Evolutionary conservation across 2,329 filamentous ascomycete species (phyloP), one percentile per base, ranked within the genome.

Genomic region (Pseudocercospora eumusae): DNA sequence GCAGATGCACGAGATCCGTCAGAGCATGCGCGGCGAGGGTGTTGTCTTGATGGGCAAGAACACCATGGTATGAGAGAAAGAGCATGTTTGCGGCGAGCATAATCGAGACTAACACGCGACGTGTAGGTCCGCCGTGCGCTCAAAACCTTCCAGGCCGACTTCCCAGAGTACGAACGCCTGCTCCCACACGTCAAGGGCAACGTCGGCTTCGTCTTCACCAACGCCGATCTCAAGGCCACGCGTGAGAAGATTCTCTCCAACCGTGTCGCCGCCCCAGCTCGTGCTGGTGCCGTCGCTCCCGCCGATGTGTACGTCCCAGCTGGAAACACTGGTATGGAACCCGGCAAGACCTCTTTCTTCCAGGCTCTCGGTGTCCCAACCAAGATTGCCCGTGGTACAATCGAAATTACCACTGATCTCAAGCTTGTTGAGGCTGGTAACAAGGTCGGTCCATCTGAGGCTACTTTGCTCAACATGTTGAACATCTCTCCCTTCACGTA

Each of bases 371-470:
- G 93, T 92, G 92, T 99, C 80, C 95, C 95, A 79, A 99, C 95
- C 88, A 99, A 99, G 92, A 99, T 99, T 84, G 95, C 95, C 80
- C 95, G 95, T 96, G 96, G 95, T 96, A 99, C 95, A 84, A 99
- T 99, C 84, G 95, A 99, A 91, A 99, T 99, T 79, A 97, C 93
- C 69, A 85, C 88, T 75, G 95, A 99, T 79, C 86, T 99, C 75
- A 98, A 97, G 91, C 91, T 99, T 81, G 90, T 98, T 77, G 92
- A 96, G 86, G 87, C 91, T 70, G 88, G 88, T 74, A 84, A 61
- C 86, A 98, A 96, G 87, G 96, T 99, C 85, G 95, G 96, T 81
- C 89, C 95, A 78, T 99, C 95, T 79, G 95, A 99, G 87, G 95
- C 95, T 73, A 96, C 93, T 77, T 88, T 99, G 73, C 89, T 99